A percentile compares a stretch with the other conserved stretches of the same genome.
phyloP scores from a whole-genome alignment of 371 early-diverging fungal genomes.

The Gilbertella persicaria region DNA sequence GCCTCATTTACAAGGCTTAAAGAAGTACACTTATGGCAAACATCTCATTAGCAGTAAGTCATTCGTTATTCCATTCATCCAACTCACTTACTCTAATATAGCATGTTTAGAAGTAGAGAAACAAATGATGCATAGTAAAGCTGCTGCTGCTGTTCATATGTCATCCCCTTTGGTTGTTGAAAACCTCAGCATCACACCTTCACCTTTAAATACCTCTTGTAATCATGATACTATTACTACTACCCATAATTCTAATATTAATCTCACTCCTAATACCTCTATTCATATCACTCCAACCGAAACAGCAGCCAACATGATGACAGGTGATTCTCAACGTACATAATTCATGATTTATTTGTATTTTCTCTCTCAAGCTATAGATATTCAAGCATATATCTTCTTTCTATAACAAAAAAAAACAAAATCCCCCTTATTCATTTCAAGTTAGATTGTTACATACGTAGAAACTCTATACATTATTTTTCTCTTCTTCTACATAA shows the following conservation, averaged over 20 bases:
- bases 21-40: slow-evolving; percentile 97
- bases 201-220: slow-evolving; percentile 4
- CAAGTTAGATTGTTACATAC: no score
- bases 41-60: slow-evolving; percentile 83
- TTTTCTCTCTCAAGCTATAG: no score
- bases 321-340: no score
- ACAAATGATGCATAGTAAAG: slow-evolving; percentile 18
- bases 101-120: slow-evolving; percentile 34
- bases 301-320: no score
- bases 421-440: no score
- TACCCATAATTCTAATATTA: no score
- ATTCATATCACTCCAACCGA: no score
- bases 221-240: not conserved
- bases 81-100: not conserved
- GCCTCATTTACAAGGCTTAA: slow-evolving; percentile 86
- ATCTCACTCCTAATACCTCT: no score
- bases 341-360: no score
- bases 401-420: slow-evolving; percentile 3
- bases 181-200: slow-evolving; percentile 9
- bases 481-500: no score
- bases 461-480: no score
- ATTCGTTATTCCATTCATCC: not conserved
- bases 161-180: slow-evolving; percentile 13
- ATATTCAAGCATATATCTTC: no score
- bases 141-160: not conserved